phyloP scores from a whole-genome alignment of 257 asterid genomes.

The Cruciata laevipes region DNA sequence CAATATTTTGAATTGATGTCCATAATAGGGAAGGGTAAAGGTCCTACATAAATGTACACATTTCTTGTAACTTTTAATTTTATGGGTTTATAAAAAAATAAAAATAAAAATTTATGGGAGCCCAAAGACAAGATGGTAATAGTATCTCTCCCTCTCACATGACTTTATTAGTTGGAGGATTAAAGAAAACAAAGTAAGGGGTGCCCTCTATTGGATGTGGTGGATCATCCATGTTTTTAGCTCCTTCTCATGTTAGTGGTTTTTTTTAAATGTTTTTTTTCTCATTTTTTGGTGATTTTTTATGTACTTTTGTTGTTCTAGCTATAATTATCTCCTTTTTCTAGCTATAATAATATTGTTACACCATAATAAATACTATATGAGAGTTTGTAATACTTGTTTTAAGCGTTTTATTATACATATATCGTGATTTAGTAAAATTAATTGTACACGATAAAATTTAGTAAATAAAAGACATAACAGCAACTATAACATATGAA shows the following conservation, averaged over 20 bases:
- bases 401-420: too few species aligned
- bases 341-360: too few species aligned
- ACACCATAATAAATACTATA: too few species aligned
- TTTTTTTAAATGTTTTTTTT: background rate
- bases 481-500: too few species aligned
- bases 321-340: too few species aligned
- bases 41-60: conserved; percentile 25
- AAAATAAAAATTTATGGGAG: conserved; percentile 5
- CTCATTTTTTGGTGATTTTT: background rate
- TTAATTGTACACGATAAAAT: too few species aligned
- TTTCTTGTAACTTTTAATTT: background rate
- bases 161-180: conserved; percentile 54
- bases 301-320: too few species aligned
- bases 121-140: conserved; percentile 40
- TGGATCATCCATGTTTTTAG: conserved; percentile 52
- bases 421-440: too few species aligned
- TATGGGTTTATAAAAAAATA: too few species aligned
- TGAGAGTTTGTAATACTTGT: too few species aligned
- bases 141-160: conserved; percentile 31
- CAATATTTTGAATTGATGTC: conserved; percentile 13
- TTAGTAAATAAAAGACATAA: too few species aligned
- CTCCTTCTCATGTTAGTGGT: conserved; percentile 14
- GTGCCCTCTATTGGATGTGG: conserved; percentile 38
- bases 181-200: conserved; percentile 7
- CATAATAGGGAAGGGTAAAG: conserved; percentile 15